Evolutionary conservation across 2,329 filamentous ascomycete genomes (phyloP).

Genomic region (Apiospora hydei): DNA sequence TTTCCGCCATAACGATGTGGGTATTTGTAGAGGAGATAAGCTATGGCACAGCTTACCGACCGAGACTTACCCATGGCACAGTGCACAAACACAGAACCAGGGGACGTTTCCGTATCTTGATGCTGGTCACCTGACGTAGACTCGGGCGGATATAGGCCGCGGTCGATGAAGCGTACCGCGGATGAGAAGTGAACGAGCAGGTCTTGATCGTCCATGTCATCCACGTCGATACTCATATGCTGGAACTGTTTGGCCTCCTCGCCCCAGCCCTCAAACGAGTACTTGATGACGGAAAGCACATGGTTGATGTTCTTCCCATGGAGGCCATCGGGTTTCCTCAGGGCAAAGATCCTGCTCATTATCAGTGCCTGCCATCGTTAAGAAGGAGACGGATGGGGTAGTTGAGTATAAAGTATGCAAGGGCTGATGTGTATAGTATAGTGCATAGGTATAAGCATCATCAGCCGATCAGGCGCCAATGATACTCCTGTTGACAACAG

Average conservation of each 20-base stretch:
- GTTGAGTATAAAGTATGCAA: background rate
- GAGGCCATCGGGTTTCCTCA: slow-evolving; percentile 67
- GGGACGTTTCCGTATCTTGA: slow-evolving; percentile 22
- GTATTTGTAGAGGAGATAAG: slow-evolving; percentile 80
- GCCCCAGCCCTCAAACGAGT: slow-evolving; percentile 49
- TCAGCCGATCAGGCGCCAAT: background rate
- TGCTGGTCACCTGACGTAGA: slow-evolving; percentile 44
- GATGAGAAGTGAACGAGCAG: slow-evolving; percentile 80
- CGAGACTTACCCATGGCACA: slow-evolving; percentile 97
- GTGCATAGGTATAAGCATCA: background rate
- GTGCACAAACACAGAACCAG: slow-evolving; percentile 62
- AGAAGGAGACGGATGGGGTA: background rate
- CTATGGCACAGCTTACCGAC: slow-evolving; percentile 83
- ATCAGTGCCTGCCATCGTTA: background rate
- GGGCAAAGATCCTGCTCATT: slow-evolving; percentile 26
- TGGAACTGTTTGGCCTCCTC: slow-evolving; percentile 65
- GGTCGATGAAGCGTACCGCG: slow-evolving; percentile 83
- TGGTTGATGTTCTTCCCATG: slow-evolving; percentile 82
- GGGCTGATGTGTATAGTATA: background rate
- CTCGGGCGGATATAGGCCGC: slow-evolving; percentile 62
- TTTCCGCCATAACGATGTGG: slow-evolving; percentile 58
- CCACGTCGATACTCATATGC: slow-evolving; percentile 82
- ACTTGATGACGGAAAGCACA: slow-evolving; percentile 78
- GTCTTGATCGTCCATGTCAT: slow-evolving; percentile 91
- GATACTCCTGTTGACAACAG: background rate